Percentiles rank a stretch among this genome's conserved stretches.
Conservation (phyloP, 768 basidiomycete species). For the Boletus tomentosulus region DNA sequence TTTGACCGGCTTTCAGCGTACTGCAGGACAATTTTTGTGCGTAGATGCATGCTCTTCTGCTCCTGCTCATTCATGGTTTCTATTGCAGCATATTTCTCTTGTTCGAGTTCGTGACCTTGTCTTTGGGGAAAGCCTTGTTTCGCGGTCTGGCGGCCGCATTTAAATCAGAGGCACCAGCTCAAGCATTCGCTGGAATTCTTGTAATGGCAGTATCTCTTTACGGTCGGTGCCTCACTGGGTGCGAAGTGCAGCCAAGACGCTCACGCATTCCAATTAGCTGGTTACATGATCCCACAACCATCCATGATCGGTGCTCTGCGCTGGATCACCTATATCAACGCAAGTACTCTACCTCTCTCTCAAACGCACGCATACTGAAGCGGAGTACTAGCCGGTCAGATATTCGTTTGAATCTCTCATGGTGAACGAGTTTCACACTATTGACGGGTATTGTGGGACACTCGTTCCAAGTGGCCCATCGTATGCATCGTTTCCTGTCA, state of each 20-base stretch:
- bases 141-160: slow-evolving; percentile 60
- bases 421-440: slow-evolving; percentile 75
- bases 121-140: slow-evolving; percentile 77
- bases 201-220: slow-evolving; percentile 54
- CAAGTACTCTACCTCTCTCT: slow-evolving; percentile 43
- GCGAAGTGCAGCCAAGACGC: neutral
- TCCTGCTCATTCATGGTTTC: slow-evolving; percentile 7
- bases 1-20: slow-evolving; percentile 51
- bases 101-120: slow-evolving; percentile 52
- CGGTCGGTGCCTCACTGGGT: slow-evolving; percentile 7
- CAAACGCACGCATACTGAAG: neutral
- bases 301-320: slow-evolving; percentile 65
- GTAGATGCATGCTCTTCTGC: slow-evolving; percentile 19
- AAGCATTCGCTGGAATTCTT: slow-evolving; percentile 50
- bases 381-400: slow-evolving; percentile 47
- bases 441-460: slow-evolving; percentile 55
- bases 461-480: slow-evolving; percentile 60
- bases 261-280: slow-evolving; percentile 27
- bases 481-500: slow-evolving; percentile 50
- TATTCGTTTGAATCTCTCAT: slow-evolving; percentile 63
- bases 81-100: slow-evolving; percentile 50
- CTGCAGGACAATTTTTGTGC: slow-evolving; percentile 63
- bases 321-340: slow-evolving; percentile 66
- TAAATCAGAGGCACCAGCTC: slow-evolving; percentile 55
- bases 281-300: slow-evolving; percentile 55